Percentiles rank a stretch among this genome's conserved stretches.
Evolutionary conservation across 352 stramenopile species (phyloP).

Genomic region (Phytophthora fragariae): DNA sequence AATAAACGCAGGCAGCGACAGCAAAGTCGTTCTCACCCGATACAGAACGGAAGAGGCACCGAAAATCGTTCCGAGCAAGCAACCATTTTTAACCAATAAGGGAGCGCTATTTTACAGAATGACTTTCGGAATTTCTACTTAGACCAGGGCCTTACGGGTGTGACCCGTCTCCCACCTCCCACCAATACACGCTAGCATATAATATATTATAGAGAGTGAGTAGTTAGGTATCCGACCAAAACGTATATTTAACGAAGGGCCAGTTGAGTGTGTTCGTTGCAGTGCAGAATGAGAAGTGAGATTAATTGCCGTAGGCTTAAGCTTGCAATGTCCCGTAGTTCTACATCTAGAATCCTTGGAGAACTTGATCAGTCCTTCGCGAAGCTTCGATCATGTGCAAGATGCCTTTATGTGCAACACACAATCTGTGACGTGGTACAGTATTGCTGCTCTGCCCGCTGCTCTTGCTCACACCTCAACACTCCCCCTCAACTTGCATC

Average conservation of each 20-base stretch:
- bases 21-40: conserved; percentile 12
- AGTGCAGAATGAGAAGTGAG: conserved; percentile 5
- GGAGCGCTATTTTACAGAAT: neutral
- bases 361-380: no score
- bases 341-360: no score
- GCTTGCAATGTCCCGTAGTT: no score
- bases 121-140: neutral
- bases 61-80: neutral
- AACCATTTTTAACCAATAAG: neutral
- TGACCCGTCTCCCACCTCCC: no score
- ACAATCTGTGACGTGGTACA: neutral
- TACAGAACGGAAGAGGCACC: neutral
- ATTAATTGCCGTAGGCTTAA: neutral
- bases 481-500: conserved; percentile 1
- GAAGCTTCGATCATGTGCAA: neutral
- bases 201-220: no score
- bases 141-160: neutral
- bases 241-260: neutral
- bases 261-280: neutral
- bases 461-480: neutral
- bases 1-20: conserved; percentile 10
- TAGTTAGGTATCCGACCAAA: no score
- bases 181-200: no score
- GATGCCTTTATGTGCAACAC: neutral
- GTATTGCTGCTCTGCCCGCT: neutral